phyloP scores from a whole-genome alignment of 1,139 yeast species.

The Protomyces macrosporus region DNA sequence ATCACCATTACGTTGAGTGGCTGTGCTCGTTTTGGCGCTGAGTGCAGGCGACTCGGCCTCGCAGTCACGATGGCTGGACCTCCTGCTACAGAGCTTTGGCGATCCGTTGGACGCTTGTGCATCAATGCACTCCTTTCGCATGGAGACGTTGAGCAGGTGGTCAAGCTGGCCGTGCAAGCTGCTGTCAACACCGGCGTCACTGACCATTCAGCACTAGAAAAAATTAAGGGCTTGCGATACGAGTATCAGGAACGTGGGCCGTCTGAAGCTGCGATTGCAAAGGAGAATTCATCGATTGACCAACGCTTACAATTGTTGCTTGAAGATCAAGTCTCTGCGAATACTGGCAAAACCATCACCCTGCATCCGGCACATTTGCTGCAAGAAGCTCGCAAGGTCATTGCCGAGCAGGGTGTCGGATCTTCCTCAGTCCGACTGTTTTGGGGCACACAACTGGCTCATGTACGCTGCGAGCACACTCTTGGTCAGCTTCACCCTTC shows the following conservation, averaged over 20 bases:
- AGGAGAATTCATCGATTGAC: not conserved
- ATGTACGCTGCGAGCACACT: conserved; percentile 9
- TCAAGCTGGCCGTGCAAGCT: conserved; percentile 16
- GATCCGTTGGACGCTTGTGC: conserved; percentile 21
- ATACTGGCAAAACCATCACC: not conserved
- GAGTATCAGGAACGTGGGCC: not conserved
- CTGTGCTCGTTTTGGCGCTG: conserved; percentile 21
- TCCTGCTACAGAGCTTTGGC: conserved; percentile 22
- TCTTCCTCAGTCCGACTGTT: conserved; percentile 13
- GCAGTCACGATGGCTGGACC: conserved; percentile 24
- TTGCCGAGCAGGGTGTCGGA: conserved; percentile 12
- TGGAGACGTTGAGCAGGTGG: conserved; percentile 17
- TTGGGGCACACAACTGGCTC: conserved; percentile 21
- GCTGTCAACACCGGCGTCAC: conserved; percentile 16
- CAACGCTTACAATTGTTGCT: not conserved
- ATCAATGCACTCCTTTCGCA: conserved; percentile 23
- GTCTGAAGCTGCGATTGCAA: not conserved
- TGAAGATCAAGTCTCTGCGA: not conserved
- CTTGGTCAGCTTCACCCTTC: conserved; percentile 1
- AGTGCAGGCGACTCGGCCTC: conserved; percentile 17
- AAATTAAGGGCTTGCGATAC: conserved; percentile 1
- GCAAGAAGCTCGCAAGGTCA: conserved; percentile 9
- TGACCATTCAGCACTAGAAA: not conserved
- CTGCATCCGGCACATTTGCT: not conserved
- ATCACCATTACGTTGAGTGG: conserved; percentile 15